Base-by-base conservation (phyloP, 1,284 basidiomycete genomes). In the Ganoderma resinaceum region DNA sequence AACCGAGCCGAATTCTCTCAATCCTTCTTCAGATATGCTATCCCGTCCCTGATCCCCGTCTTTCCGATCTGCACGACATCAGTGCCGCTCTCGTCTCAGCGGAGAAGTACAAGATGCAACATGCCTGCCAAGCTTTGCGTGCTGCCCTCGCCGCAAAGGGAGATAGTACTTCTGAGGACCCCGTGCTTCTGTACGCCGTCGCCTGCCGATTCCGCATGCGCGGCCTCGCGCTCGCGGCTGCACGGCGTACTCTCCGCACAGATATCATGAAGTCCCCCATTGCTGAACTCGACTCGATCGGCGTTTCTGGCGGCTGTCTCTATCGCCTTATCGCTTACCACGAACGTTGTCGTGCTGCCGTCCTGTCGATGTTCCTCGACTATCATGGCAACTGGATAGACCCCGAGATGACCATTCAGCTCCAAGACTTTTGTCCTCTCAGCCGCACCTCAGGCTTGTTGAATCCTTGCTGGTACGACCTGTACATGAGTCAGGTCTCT, bases 41-140 rank as follows among this genome's bases (percentile, higher is more conserved):
- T 38, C 75, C 76, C 6, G 63, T 72, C 40, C 31, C 61, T 18
- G 64, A 73, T 11, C 71, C 74, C 1, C 35, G 35, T 8, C 14
- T 64, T 11, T 66, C 58, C 20, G 64, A 70, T 20, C 46, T 72
- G 29, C 73, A 65, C 29, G 76, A 76, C 26, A 67, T 77, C 33
- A 68, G 78, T n/a, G 68, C 55, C 3, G 73, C 80, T 2, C 67
- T 81, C 23, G 72, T 72, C 31, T 79, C 78, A 0, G 80, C 79
- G 7, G 63, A 75, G 20, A 82, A 83, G 61, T 82, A 84, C 42
- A 72, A 74, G n/a, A 82, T 83, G 78, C 77, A 80, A 55, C 35
- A 62, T 3, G 62, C 62, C 2, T 31, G 53, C 2, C 53, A 62
- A 8, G 35, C 43, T n/a, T 52, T 68, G 18, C 67, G 67, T 26